Base-by-base conservation (phyloP, 371 early-diverging fungal species). In the Rhizopus delemar region DNA sequence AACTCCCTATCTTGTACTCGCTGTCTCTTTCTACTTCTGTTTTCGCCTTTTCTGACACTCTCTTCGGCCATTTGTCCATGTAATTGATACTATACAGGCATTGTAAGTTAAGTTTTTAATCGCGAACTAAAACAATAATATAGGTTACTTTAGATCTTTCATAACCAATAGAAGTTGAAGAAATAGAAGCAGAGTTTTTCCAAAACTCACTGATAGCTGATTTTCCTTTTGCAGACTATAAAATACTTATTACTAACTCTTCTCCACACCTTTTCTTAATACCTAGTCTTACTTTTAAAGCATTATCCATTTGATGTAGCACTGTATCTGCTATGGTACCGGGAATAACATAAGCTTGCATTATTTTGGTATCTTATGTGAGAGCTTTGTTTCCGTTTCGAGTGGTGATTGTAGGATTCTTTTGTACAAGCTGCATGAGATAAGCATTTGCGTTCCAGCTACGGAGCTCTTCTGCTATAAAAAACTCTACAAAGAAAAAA, bases 51-150 rank as follows among this genome's bases (percentile, higher is more conserved):
- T 8, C 15, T n/a, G 45, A 38, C 53, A 59, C 38, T 31, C 29
- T 59, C 45, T 36, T 53, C 46, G 52, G 46, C 53, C 53, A 59
- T 51, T 51, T 59, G 49, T 54, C 8, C 54, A 31, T 4, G 54
- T 32, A 54, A 43, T 54, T 41, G 54, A 28, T 22, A 41, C 54
- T 54, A 54, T 43, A 43, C 54, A 54, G 2, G 45, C 54, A 29
- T 54, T 54, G 7, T 43, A 5, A 15, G n/a, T 43, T 54, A 43
- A 32, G 15, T 54, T 15, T 54, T 54, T 5, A 54, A 43, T 12
- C 38, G 31, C 32, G 41, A 54, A 41, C 2, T 41, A 43, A 54
- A 12, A 54, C n/a, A 43, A 54, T n/a, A 54, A 43, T 54, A 4
- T 29, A 54, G 32, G 1, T 43, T 43, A 54, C 54, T 32, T 54